phyloP scores from a whole-genome alignment of 148 eudicot species.

The Diospyros lotus region DNA sequence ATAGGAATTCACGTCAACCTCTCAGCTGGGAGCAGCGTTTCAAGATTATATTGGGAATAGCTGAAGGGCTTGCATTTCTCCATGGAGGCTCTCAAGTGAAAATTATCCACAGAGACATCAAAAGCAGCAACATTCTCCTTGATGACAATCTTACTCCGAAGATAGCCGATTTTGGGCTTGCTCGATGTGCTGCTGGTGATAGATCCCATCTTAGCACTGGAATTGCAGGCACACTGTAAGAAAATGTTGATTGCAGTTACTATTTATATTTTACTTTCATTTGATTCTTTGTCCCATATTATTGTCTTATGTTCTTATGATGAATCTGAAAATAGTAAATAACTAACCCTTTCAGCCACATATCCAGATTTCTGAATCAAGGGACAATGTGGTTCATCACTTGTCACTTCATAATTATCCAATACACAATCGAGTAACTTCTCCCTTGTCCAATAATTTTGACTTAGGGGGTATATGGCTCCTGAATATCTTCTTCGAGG shows the following conservation, averaged over 20 bases:
- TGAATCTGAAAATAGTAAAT: too few relatives aligned
- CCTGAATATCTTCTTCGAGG: constrained; percentile 18
- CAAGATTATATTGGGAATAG: constrained; percentile 23
- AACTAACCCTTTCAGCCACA: background rate
- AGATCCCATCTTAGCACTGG: constrained; percentile 18
- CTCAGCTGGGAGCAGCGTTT: constrained; percentile 16
- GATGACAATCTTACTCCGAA: constrained; percentile 19
- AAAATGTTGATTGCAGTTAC: background rate
- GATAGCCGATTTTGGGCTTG: constrained; percentile 28
- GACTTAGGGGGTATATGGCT: constrained; percentile 13
- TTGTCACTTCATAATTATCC: background rate
- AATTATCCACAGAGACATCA: constrained; percentile 27
- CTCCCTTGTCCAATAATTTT: background rate
- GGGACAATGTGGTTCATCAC: too few relatives aligned
- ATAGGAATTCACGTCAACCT: constrained; percentile 1
- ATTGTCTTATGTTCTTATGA: too few relatives aligned
- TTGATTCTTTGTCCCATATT: background rate
- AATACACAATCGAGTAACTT: constrained; percentile 1
- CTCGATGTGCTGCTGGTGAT: constrained; percentile 13
- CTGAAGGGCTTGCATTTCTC: constrained; percentile 21
- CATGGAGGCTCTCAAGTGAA: constrained; percentile 16
- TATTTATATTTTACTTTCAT: background rate
- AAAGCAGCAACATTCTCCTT: constrained; percentile 21
- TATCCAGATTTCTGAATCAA: too few relatives aligned
- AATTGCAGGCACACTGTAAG: constrained; percentile 24